These are phyloP conservation scores for Lactarius akahatsu DNA, from an alignment of 768 basidiomycete species.

Conservation along the genomic window DNA sequence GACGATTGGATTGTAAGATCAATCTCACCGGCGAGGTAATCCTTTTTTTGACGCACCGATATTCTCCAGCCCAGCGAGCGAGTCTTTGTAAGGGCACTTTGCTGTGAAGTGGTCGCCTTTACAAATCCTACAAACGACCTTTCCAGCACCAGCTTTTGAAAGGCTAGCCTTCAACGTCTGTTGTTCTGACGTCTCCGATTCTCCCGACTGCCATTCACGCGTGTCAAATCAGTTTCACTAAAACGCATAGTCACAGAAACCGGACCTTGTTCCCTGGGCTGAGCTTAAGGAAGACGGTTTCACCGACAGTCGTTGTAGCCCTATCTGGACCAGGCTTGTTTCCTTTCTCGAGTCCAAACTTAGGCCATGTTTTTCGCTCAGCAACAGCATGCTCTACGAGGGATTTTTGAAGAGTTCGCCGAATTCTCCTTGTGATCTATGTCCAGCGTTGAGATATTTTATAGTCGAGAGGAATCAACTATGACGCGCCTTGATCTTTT, in stretches of 20 bases:
- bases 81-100: constrained; percentile 97
- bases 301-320: constrained; percentile 67
- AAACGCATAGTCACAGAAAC: constrained; percentile 39
- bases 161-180: constrained; percentile 65
- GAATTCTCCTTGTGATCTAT: constrained; percentile 84
- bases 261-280: constrained; percentile 48
- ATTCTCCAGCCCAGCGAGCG: constrained; percentile 71
- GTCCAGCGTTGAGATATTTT: constrained; percentile 5
- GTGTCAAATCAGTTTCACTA: constrained; percentile 49
- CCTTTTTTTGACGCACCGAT: constrained; percentile 43
- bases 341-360: constrained; percentile 90
- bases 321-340: constrained; percentile 4
- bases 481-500: constrained; percentile 81
- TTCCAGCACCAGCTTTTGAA: constrained; percentile 75
- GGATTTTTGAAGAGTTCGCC: constrained; percentile 83
- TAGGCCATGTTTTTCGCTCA: constrained; percentile 88
- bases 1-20: constrained; percentile 12
- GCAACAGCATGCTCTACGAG: constrained; percentile 94
- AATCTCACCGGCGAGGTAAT: constrained; percentile 6
- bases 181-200: constrained; percentile 64
- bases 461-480: neutral
- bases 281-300: constrained; percentile 63
- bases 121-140: constrained; percentile 80
- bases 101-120: constrained; percentile 98
- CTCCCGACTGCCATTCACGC: constrained; percentile 46